Evolutionary conservation across 2,329 filamentous ascomycete species (phyloP).

Genomic region (Fusarium sp.): DNA sequence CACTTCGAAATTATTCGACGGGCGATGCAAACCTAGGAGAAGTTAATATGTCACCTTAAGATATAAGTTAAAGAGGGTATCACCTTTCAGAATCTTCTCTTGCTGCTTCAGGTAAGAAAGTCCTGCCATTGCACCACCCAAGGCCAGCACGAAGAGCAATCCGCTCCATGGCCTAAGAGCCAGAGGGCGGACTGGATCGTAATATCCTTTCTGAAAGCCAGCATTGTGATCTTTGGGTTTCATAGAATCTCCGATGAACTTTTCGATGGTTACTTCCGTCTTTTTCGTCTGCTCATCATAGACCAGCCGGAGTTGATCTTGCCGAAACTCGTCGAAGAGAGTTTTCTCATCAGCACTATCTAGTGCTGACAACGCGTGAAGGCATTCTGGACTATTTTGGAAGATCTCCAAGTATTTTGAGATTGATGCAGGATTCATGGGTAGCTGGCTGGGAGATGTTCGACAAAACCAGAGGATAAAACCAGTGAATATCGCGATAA

Average conservation of each 20-base stretch:
- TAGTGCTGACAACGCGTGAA: conserved; percentile 8
- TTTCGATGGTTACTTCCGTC: neutral
- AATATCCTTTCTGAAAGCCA: conserved; percentile 28
- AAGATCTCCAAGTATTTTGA: conserved; percentile 37
- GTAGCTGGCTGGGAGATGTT: conserved; percentile 20
- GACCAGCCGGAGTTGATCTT: conserved; percentile 38
- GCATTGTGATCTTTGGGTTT: neutral
- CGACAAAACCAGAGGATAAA: conserved; percentile 23
- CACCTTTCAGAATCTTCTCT: conserved; percentile 35
- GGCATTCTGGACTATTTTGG: conserved; percentile 21
- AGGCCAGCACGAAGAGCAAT: conserved; percentile 11
- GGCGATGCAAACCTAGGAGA: conserved; percentile 27
- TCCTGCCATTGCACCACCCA: conserved; percentile 27
- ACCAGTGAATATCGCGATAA: conserved; percentile 38
- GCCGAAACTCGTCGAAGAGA: conserved; percentile 1
- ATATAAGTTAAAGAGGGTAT: conserved; percentile 13
- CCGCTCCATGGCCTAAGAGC: conserved; percentile 38
- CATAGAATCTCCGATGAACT: neutral
- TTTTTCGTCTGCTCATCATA: neutral
- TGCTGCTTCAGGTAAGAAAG: conserved; percentile 45
- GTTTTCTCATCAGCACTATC: conserved; percentile 33
- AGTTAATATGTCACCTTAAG: neutral
- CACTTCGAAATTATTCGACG: conserved; percentile 51
- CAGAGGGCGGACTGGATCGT: conserved; percentile 44
- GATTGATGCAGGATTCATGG: conserved; percentile 47